phyloP scores from a whole-genome alignment of 768 basidiomycete species.

The Auriscalpium orientale region DNA sequence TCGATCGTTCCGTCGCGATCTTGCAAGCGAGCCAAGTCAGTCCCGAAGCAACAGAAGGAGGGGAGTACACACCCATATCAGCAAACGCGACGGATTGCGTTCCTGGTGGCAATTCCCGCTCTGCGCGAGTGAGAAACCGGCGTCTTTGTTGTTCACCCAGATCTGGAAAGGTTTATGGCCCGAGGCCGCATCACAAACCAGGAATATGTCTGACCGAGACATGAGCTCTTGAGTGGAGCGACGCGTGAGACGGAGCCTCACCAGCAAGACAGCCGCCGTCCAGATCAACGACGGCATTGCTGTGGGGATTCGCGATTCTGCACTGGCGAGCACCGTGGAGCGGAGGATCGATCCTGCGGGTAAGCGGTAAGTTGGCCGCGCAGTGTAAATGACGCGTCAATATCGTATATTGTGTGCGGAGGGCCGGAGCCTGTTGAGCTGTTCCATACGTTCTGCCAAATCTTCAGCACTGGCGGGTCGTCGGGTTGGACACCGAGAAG shows the following conservation, averaged over 20 bases:
- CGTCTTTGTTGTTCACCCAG: slow-evolving; percentile 81
- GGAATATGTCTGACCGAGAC: slow-evolving; percentile 62
- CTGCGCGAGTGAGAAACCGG: slow-evolving; percentile 65
- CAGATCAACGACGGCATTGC: slow-evolving; percentile 89
- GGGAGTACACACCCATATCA: slow-evolving; percentile 62
- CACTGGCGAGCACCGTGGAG: slow-evolving; percentile 58
- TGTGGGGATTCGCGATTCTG: slow-evolving; percentile 79
- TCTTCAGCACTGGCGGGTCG: slow-evolving; percentile 36
- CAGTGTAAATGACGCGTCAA: background rate
- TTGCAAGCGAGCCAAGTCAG: slow-evolving; percentile 16
- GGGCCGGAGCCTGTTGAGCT: slow-evolving; percentile 40
- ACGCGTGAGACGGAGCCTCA: slow-evolving; percentile 22
- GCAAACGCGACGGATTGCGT: slow-evolving; percentile 80
- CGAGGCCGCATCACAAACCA: slow-evolving; percentile 61
- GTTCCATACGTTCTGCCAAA: slow-evolving; percentile 83
- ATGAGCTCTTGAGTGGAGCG: too few species aligned
- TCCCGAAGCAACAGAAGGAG: background rate
- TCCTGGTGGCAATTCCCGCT: slow-evolving; percentile 65
- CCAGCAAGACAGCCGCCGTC: slow-evolving; percentile 95
- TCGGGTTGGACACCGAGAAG: slow-evolving; percentile 55
- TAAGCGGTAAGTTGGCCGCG: background rate
- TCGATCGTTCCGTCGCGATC: slow-evolving; percentile 97
- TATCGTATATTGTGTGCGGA: slow-evolving; percentile 59
- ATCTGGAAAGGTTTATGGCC: slow-evolving; percentile 73
- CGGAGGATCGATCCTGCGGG: slow-evolving; percentile 37